These are phyloP conservation scores for Amaranthus tricolor DNA, from an alignment of 179 eudicot species.

Conservation along the genomic window DNA sequence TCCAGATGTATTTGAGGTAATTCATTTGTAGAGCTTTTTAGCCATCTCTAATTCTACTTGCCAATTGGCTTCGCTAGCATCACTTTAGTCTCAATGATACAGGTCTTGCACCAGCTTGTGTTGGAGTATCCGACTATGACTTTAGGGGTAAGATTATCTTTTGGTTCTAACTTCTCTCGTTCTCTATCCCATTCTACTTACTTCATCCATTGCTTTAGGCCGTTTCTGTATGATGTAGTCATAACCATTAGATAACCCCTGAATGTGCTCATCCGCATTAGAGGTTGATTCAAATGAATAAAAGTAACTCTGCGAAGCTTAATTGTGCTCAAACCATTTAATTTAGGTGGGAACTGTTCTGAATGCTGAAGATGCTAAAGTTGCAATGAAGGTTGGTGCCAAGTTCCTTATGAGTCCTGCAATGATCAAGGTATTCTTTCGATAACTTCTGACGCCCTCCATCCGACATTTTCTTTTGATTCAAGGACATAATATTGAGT, in stretches of 20 bases:
- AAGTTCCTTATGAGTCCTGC: slow-evolving; percentile 96
- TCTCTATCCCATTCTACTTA: background rate
- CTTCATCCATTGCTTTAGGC: background rate
- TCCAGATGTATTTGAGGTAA: slow-evolving; percentile 90
- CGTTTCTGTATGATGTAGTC: background rate
- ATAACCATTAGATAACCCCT: background rate
- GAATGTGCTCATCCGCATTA: background rate
- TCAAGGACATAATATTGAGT: background rate
- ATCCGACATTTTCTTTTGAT: background rate
- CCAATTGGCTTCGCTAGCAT: slow-evolving; percentile 9
- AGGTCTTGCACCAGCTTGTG: slow-evolving; percentile 70
- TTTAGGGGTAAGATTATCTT: slow-evolving; percentile 54
- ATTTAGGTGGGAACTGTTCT: slow-evolving; percentile 81
- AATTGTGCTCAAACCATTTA: background rate
- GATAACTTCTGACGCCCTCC: background rate
- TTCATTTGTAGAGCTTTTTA: slow-evolving; percentile 13
- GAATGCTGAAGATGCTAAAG: slow-evolving; percentile 59
- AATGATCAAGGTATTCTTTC: slow-evolving; percentile 48
- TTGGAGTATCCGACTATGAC: slow-evolving; percentile 58
- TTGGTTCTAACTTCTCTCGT: background rate
- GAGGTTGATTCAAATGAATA: background rate
- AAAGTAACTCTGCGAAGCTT: background rate
- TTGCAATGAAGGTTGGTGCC: slow-evolving; percentile 64
- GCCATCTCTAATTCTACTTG: background rate
- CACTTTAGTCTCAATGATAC: slow-evolving; percentile 16